phyloP scores from a whole-genome alignment of 2,329 filamentous ascomycete species.

The Magnaporthiopsis incrustans region DNA sequence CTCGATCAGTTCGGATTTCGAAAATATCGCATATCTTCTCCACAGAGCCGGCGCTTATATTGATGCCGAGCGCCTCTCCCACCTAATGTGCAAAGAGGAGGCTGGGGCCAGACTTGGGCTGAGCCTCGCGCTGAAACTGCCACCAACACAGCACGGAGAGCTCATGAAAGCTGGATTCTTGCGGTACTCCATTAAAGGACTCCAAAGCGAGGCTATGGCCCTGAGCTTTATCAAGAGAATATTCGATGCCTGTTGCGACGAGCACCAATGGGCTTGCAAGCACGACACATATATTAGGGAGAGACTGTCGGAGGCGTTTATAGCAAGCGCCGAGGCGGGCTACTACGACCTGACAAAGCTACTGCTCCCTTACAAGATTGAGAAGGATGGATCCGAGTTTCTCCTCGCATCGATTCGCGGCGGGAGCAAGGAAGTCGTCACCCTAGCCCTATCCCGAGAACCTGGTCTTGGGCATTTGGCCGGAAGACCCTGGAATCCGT shows the following conservation, averaged over 20 bases:
- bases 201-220: background rate
- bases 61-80: rapidly evolving
- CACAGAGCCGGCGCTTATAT: background rate
- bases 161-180: background rate
- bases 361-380: background rate
- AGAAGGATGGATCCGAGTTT: background rate
- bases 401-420: background rate
- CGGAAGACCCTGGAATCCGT: too few relatives aligned
- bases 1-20: too few relatives aligned
- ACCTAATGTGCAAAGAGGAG: background rate
- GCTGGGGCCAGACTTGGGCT: background rate
- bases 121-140: background rate
- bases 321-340: background rate
- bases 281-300: rapidly evolving
- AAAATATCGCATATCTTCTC: background rate
- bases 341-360: background rate
- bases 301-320: background rate
- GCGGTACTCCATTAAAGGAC: background rate
- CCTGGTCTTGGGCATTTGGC: too few relatives aligned
- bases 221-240: background rate
- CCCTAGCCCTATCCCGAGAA: background rate
- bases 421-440: background rate
- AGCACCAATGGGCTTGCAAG: background rate
- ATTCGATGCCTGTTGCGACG: background rate
- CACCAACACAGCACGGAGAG: background rate